These are phyloP conservation scores for Rhododendron griersonianum DNA, from an alignment of 148 eudicot genomes.

Conservation along the genomic window DNA sequence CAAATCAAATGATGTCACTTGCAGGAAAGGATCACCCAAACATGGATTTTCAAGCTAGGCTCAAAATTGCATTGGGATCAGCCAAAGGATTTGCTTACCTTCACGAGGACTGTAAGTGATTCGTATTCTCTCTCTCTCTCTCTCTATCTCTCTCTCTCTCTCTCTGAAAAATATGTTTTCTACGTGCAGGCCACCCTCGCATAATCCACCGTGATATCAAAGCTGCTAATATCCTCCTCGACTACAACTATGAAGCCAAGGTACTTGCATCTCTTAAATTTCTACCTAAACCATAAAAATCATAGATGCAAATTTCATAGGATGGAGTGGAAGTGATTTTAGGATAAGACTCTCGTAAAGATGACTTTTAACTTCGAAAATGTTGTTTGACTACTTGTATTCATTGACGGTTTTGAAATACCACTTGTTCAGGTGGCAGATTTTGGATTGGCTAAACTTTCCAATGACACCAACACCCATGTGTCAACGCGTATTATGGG, in stretches of 20 bases:
- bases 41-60: conserved; percentile 45
- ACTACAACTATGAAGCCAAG: conserved; percentile 64
- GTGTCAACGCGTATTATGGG: conserved; percentile 96
- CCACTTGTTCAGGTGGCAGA: conserved; percentile 63
- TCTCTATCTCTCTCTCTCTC: background rate
- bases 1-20: background rate
- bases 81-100: conserved; percentile 67
- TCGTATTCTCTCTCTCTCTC: background rate
- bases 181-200: conserved; percentile 59
- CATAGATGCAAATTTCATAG: background rate
- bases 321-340: background rate
- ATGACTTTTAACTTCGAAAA: background rate
- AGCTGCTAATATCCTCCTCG: conserved; percentile 72
- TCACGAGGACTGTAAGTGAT: conserved; percentile 61
- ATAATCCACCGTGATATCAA: conserved; percentile 84
- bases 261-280: conserved; percentile 21
- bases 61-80: conserved; percentile 56
- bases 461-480: conserved; percentile 63
- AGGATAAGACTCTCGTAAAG: background rate
- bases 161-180: background rate
- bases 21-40: conserved; percentile 41
- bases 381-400: background rate
- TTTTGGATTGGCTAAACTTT: conserved; percentile 85
- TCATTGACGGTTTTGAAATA: background rate
- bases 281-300: background rate